A percentile compares a stretch with the other conserved stretches of the same genome.
These are phyloP conservation scores for Picochlorum sp. DNA, from an alignment of 139 green algal species.

Conservation along the genomic window DNA sequence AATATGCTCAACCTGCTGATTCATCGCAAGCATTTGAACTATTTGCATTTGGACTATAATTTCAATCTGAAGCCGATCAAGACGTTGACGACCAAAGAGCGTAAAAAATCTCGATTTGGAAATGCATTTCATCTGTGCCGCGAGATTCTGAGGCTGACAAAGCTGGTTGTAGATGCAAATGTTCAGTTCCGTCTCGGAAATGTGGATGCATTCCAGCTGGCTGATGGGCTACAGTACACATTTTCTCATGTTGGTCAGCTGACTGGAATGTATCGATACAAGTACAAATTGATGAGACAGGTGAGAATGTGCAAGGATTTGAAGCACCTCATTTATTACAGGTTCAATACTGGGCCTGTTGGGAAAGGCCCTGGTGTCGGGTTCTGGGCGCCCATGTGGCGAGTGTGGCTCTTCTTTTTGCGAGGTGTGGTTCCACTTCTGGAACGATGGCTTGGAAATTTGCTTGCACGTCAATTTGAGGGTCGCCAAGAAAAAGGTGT, in stretches of 20 bases:
- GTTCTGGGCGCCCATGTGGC: conserved; percentile 99
- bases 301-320: conserved; percentile 99
- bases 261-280: conserved; percentile 96
- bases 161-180: conserved; percentile 95
- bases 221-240: conserved; percentile 98
- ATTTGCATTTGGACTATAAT: conserved; percentile 99
- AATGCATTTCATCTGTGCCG: conserved; percentile 99
- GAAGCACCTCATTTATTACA: conserved; percentile 99
- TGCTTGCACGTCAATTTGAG: conserved; percentile 98
- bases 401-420: conserved; percentile 99
- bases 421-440: conserved; percentile 95
- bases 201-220: conserved; percentile 98
- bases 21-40: conserved; percentile 99
- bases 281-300: conserved; percentile 99
- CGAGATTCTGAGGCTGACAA: conserved; percentile 98
- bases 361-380: conserved; percentile 97
- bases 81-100: conserved; percentile 99
- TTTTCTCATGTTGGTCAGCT: conserved; percentile 98
- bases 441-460: conserved; percentile 98
- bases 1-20: conserved; percentile 99
- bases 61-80: conserved; percentile 99
- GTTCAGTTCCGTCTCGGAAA: conserved; percentile 96
- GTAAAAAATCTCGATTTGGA: conserved; percentile 98
- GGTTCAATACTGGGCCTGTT: conserved; percentile 96
- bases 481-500: conserved; percentile 90